Conservation (phyloP, 2,329 filamentous ascomycete genomes). For the Penicillium sp. region DNA sequence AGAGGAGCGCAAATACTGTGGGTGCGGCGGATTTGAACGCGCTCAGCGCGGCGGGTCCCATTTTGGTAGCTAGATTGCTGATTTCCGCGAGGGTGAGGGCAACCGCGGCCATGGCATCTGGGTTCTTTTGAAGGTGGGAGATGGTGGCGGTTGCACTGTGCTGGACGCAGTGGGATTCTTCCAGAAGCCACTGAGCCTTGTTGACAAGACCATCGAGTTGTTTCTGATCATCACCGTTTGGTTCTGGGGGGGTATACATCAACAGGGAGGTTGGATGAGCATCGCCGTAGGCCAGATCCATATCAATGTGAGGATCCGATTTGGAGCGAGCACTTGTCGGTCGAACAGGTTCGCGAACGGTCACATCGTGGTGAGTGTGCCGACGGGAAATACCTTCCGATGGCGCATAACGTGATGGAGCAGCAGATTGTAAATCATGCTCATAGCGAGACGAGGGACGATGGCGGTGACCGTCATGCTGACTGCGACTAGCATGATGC, state of each 20-base stretch:
- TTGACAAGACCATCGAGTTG: conserved; percentile 64
- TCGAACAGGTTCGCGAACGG: conserved; percentile 24
- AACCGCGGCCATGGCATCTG: conserved; percentile 89
- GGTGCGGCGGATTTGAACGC: conserved; percentile 78
- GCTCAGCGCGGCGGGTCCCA: conserved; percentile 75
- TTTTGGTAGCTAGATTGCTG: conserved; percentile 73
- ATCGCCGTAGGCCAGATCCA: conserved; percentile 88
- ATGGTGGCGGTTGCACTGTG: conserved; percentile 82
- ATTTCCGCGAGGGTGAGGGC: conserved; percentile 90
- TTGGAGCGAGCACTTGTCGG: conserved; percentile 30
- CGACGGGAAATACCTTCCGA: conserved; percentile 34
- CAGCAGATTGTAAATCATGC: conserved; percentile 30
- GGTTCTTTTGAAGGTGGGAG: conserved; percentile 72
- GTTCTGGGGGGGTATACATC: conserved; percentile 44
- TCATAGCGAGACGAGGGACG: conserved; percentile 28
- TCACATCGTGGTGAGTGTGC: conserved; percentile 39
- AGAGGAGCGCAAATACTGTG: conserved; percentile 78
- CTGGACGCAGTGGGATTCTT: conserved; percentile 85
- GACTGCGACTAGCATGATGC: conserved; percentile 31
- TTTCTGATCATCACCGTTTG: conserved; percentile 54
- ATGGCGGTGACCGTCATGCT: conserved; percentile 24
- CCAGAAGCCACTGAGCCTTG: conserved; percentile 71
- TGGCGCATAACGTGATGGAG: conserved; percentile 20
- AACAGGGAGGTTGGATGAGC: conserved; percentile 62
- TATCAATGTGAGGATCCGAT: conserved; percentile 61